Base-by-base conservation (phyloP, 163 green algal species). In the Chlorella variabilis region DNA sequence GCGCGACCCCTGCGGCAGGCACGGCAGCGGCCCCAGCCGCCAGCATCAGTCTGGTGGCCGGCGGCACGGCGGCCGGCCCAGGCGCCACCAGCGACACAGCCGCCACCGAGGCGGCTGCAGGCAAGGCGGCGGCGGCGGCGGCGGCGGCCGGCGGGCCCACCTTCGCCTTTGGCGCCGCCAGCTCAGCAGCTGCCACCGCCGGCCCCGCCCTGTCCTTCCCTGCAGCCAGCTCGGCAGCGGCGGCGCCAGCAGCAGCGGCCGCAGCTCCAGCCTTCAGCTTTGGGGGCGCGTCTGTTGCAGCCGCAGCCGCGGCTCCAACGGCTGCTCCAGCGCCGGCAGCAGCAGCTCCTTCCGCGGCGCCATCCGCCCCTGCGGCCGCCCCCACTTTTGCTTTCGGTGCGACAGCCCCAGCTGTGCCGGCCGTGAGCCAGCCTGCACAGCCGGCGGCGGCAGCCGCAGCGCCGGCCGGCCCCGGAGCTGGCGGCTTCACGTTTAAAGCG, bases 371-470 rank as follows among this genome's bases (percentile, higher is more conserved):
- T 15, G 54, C 23, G 5, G 18, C 54, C 23, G 23, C 23, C 18
- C 54, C 54, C 18, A 63, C 54, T 29, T 74, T 74, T 74, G 66
- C 39, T 6, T 74, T 74, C 38, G 66, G 66, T 58, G 66, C 48
- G 20, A 27, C 59, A 39, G n/a, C 59, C 59, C 18, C 59, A 33
- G 54, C 20, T 29, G 54, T 6, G 8, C n/a, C n/a, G n/a, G n/a
- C n/a, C n/a, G n/a, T n/a, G n/a, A n/a, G n/a, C n/a, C n/a, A n/a
- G n/a, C n/a, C n/a, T n/a, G n/a, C n/a, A n/a, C n/a, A n/a, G n/a
- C n/a, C n/a, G n/a, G n/a, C n/a, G n/a, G n/a, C n/a, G n/a, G n/a
- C n/a, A n/a, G n/a, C n/a, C n/a, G n/a, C n/a, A n/a, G n/a, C n/a
- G n/a, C n/a, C n/a, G n/a, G n/a, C n/a, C n/a, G n/a, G n/a, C n/a